phyloP scores from a whole-genome alignment of 108 stramenopile genomes.

The Nitzschia sp. region DNA sequence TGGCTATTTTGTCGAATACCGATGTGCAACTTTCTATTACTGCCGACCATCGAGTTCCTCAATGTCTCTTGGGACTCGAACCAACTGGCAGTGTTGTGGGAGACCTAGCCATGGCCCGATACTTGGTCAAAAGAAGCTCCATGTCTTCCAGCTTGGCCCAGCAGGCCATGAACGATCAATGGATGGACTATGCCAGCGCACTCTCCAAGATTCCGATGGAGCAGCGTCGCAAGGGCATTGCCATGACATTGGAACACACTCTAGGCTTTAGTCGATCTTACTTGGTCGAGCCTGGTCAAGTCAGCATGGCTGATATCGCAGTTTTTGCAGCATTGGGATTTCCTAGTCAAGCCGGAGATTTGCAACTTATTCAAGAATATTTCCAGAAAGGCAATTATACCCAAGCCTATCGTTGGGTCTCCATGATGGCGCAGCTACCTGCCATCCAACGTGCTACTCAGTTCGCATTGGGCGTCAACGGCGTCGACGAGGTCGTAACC shows the following conservation, averaged over 20 bases:
- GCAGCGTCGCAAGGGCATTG: constrained; percentile 54
- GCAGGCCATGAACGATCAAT: constrained; percentile 77
- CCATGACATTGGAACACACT: constrained; percentile 71
- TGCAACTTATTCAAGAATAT: constrained; percentile 25
- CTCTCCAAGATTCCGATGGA: constrained; percentile 51
- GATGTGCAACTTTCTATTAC: constrained; percentile 59
- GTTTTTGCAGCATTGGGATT: constrained; percentile 76
- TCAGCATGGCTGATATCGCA: constrained; percentile 93
- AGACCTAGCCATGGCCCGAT: constrained; percentile 81
- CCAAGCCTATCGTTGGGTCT: constrained; percentile 66
- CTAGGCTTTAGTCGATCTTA: constrained; percentile 55
- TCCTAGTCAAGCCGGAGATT: constrained; percentile 47
- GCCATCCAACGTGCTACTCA: constrained; percentile 79
- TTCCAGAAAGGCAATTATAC: constrained; percentile 32
- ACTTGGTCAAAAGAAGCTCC: constrained; percentile 17
- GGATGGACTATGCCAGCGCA: constrained; percentile 87
- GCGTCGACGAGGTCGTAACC: constrained; percentile 55
- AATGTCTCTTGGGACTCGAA: constrained; percentile 48
- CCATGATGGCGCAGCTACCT: constrained; percentile 67
- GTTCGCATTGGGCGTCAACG: constrained; percentile 63
- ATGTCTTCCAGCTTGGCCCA: constrained; percentile 2
- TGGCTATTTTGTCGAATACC: constrained; percentile 67
- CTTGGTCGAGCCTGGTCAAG: constrained; percentile 55
- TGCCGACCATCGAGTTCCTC: constrained; percentile 63
- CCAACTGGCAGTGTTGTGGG: constrained; percentile 48